Percentiles rank a stretch among this genome's conserved stretches.
phyloP scores from a whole-genome alignment of 2,329 filamentous ascomycete genomes.

The Verruconis gallopava region DNA sequence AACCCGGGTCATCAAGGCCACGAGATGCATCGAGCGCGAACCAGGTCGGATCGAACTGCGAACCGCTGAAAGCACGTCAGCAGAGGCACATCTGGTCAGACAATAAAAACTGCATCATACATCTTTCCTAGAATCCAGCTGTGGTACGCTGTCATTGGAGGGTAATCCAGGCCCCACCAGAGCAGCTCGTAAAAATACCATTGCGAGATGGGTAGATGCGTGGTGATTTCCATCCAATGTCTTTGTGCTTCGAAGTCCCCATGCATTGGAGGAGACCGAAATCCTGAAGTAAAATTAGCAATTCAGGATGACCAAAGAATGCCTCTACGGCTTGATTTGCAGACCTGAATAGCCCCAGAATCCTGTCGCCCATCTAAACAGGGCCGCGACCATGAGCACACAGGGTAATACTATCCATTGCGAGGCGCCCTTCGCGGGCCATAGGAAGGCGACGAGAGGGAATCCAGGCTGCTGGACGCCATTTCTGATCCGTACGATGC shows the following conservation, averaged over 20 bases:
- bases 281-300: slow-evolving; percentile 39
- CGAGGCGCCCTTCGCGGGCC: slow-evolving; percentile 70
- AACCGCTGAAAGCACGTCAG: slow-evolving; percentile 40
- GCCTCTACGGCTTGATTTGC: slow-evolving; percentile 13
- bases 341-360: slow-evolving; percentile 91
- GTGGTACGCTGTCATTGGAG: slow-evolving; percentile 93
- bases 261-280: slow-evolving; percentile 73
- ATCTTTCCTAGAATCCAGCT: slow-evolving; percentile 89
- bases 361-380: slow-evolving; percentile 86
- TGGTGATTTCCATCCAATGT: slow-evolving; percentile 98
- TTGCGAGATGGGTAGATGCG: slow-evolving; percentile 73
- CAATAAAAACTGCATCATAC: slow-evolving; percentile 33
- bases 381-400: slow-evolving; percentile 75
- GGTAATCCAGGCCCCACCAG: slow-evolving; percentile 98
- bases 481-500: background rate
- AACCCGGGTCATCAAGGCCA: slow-evolving; percentile 59
- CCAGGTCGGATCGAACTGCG: slow-evolving; percentile 68
- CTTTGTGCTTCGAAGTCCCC: slow-evolving; percentile 96
- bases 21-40: slow-evolving; percentile 76
- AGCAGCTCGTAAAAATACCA: slow-evolving; percentile 97
- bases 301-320: slow-evolving; percentile 1
- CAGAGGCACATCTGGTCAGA: background rate
- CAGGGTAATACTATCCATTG: slow-evolving; percentile 88
- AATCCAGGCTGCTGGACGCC: slow-evolving; percentile 50
- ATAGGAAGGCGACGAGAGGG: slow-evolving; percentile 84